Conservation (phyloP, 1,284 basidiomycete genomes). For the Trichosporon coremiiforme region DNA sequence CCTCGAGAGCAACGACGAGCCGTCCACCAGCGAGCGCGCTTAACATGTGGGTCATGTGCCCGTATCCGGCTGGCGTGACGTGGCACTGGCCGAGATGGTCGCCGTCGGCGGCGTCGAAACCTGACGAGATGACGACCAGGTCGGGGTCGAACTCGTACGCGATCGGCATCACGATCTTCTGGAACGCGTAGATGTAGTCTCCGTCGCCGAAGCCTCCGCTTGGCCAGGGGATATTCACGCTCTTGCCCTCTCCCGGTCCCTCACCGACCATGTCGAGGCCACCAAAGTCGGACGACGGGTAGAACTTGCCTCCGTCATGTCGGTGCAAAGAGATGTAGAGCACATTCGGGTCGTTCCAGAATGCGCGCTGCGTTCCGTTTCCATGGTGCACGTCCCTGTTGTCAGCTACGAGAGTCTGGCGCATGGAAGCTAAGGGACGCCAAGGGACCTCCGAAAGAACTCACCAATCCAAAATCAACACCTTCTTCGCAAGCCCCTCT, state of each 20-base stretch:
- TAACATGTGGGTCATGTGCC: constrained; percentile 98
- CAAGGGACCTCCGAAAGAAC: constrained; percentile 41
- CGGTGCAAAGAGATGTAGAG: constrained; percentile 97
- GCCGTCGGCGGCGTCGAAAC: constrained; percentile 93
- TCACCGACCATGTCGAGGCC: constrained; percentile 81
- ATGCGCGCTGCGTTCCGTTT: constrained; percentile 95
- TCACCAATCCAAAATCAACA: constrained; percentile 94
- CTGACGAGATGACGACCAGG: constrained; percentile 94
- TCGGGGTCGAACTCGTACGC: constrained; percentile 95
- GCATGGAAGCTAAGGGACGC: too few species aligned
- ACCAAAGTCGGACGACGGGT: constrained; percentile 89
- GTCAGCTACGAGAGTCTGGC: constrained; percentile 13
- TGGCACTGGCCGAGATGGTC: constrained; percentile 88
- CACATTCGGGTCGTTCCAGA: constrained; percentile 85
- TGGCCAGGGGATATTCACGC: constrained; percentile 96
- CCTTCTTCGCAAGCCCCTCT: constrained; percentile 68
- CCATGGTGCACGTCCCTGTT: constrained; percentile 96
- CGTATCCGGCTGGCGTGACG: constrained; percentile 91
- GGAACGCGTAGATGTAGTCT: constrained; percentile 96
- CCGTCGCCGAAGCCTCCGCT: constrained; percentile 84
- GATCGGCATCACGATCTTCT: constrained; percentile 94
- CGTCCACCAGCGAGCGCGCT: constrained; percentile 84
- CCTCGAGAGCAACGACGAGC: constrained; percentile 93
- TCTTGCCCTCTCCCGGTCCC: constrained; percentile 80
- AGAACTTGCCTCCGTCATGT: constrained; percentile 87